Evolutionary conservation across 2,329 filamentous ascomycete species (phyloP).

Genomic region (Aspergillus chevalieri): DNA sequence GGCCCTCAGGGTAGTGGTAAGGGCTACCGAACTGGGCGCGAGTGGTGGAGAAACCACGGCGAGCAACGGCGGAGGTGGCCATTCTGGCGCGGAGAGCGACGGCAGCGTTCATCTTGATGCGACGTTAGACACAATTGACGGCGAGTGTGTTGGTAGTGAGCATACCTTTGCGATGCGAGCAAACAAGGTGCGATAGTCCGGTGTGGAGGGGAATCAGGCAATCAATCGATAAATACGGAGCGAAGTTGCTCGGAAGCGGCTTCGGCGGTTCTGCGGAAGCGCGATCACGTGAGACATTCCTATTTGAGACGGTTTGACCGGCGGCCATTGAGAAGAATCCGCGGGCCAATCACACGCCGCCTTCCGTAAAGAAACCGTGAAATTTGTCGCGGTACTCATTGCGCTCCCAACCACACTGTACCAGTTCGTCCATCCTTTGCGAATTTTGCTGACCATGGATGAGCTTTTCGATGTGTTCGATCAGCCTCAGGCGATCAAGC

Average conservation of each 20-base stretch:
- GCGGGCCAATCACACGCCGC: slow-evolving; percentile 17
- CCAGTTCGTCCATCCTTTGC: slow-evolving; percentile 12
- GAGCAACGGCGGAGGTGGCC: slow-evolving; percentile 65
- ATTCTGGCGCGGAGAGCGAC: slow-evolving; percentile 56
- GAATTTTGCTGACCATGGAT: slow-evolving; percentile 51
- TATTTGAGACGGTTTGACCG: slow-evolving; percentile 15
- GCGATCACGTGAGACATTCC: slow-evolving; percentile 7
- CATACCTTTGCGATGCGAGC: slow-evolving; percentile 27
- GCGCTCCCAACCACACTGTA: slow-evolving; percentile 9
- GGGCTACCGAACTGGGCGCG: slow-evolving; percentile 78
- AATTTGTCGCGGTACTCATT: slow-evolving; percentile 27
- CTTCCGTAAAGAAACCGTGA: slow-evolving; percentile 23
- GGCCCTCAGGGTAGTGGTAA: slow-evolving; percentile 97
- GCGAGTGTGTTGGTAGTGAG: background rate
- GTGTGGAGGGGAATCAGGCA: slow-evolving; percentile 17
- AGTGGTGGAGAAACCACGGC: slow-evolving; percentile 91
- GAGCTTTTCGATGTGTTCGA: slow-evolving; percentile 80
- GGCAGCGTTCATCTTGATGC: slow-evolving; percentile 68
- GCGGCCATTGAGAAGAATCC: slow-evolving; percentile 4
- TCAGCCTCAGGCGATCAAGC: slow-evolving; percentile 44
- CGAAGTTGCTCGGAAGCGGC: slow-evolving; percentile 6
- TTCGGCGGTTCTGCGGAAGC: slow-evolving; percentile 7
- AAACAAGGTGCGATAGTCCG: background rate
- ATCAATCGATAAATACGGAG: slow-evolving; percentile 16
- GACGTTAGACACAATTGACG: slow-evolving; percentile 37